Evolutionary conservation across 2,329 filamentous ascomycete genomes (phyloP).

Genomic region (Clarireedia homoeocarpa): DNA sequence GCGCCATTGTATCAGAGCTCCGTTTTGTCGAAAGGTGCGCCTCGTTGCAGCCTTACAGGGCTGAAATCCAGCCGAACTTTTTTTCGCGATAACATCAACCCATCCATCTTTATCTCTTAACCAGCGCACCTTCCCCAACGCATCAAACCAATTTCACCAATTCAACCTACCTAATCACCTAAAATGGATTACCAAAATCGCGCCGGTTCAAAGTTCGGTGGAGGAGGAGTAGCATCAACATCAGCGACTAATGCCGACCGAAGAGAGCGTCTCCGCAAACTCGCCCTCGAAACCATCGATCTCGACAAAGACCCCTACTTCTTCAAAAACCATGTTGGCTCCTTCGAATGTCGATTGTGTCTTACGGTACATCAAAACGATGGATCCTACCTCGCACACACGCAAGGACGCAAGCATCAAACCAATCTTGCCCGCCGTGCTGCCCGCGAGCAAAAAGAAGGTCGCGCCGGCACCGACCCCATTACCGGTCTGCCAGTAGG

Average conservation of each 20-base stretch:
- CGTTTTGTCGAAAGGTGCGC: slow-evolving; percentile 7
- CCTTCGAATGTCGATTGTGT: slow-evolving; percentile 94
- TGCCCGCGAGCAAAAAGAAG: slow-evolving; percentile 90
- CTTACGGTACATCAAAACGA: slow-evolving; percentile 98
- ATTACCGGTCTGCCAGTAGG: slow-evolving; percentile 65
- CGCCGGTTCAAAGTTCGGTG: slow-evolving; percentile 94
- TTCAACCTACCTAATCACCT: neutral
- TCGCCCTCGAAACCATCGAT: slow-evolving; percentile 97
- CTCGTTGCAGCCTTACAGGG: slow-evolving; percentile 15
- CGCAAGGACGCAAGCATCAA: slow-evolving; percentile 97
- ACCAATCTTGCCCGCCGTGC: slow-evolving; percentile 94
- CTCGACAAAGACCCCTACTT: slow-evolving; percentile 99
- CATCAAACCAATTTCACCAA: neutral
- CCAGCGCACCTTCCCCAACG: neutral
- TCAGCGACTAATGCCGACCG: slow-evolving; percentile 94
- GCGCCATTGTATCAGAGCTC: slow-evolving; percentile 17
- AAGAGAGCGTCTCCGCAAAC: slow-evolving; percentile 92
- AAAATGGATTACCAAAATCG: slow-evolving; percentile 77
- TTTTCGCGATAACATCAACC: slow-evolving; percentile 8
- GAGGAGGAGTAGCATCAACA: slow-evolving; percentile 89
- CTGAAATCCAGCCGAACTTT: slow-evolving; percentile 20
- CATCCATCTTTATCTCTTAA: neutral
- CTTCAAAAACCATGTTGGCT: slow-evolving; percentile 99
- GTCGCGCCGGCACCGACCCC: slow-evolving; percentile 57
- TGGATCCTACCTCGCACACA: slow-evolving; percentile 96